Evolutionary conservation across 2,329 filamentous ascomycete species (phyloP), one percentile per base, ranked within the genome.

Genomic region (Plenodomus biglobosus): DNA sequence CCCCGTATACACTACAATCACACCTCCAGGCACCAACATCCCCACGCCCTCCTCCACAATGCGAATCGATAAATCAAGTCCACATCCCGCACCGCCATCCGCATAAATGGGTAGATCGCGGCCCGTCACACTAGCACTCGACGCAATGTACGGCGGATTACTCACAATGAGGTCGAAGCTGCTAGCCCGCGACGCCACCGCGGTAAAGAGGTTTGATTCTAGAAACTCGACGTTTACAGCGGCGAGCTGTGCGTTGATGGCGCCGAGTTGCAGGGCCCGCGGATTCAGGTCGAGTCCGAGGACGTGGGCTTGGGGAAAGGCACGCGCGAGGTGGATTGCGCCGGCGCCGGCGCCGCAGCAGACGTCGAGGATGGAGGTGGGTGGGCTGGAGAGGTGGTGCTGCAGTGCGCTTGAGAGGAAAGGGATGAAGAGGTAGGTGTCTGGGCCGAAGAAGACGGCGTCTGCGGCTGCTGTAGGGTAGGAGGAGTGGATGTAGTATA

Each of bases 141-240:
- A 61, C 3, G 61, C 61, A 24, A 64, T 62, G 21, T 64, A 64
- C 2, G 61, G 61, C 11, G 61, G 61, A 18, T 64, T 62, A 41
- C 61, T 64, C 13, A 64, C 52, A 8, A 64, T 57, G 11, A 62
- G 44, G 32, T 64, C 61, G 21, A 64, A 46, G 1, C 50, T 54
- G 11, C 24, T 8, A 15, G 45, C 44, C 18, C 38, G 50, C 15
- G 51, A 38, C 2, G 46, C 36, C 5, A 63, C 45, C 19, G 50
- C 48, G n/a, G 48, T 50, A 35, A 58, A 64, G 0, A 64, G 41
- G 15, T 64, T 51, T 1, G 60, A 64, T 40, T 64, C 55, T 13
- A 49, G 35, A 19, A 62, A 62, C 13, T 41, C 46, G 0, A 64
- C 44, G 4, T 51, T 43, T 3, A 44, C 46, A 18, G 43, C 46